A percentile compares a stretch with the other conserved stretches of the same genome.
Evolutionary conservation across 805 yeast genomes (phyloP).

Genomic region (Cyberlindnera meyerae): DNA sequence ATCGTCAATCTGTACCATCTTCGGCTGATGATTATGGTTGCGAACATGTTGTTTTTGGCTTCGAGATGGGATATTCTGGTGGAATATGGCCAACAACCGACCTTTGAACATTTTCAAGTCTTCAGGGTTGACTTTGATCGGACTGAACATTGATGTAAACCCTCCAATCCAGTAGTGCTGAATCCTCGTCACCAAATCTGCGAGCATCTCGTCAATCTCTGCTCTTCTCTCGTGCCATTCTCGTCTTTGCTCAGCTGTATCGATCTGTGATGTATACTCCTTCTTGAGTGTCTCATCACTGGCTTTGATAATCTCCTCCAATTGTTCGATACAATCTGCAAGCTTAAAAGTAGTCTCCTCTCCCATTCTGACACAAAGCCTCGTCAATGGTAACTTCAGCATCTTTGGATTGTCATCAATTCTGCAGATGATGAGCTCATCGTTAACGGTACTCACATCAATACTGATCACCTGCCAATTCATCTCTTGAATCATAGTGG

Average conservation of each 20-base stretch:
- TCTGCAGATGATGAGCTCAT: conserved; percentile 52
- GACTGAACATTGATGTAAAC: conserved; percentile 57
- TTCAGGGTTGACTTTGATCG: conserved; percentile 24
- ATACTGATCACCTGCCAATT: conserved; percentile 58
- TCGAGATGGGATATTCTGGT: conserved; percentile 46
- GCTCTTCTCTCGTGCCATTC: conserved; percentile 78
- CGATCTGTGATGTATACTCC: conserved; percentile 47
- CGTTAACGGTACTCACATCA: conserved; percentile 53
- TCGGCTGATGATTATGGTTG: too few relatives aligned
- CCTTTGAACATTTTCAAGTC: conserved; percentile 31
- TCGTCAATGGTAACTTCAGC: conserved; percentile 54
- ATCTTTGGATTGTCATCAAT: conserved; percentile 39
- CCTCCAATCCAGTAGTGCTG: conserved; percentile 77
- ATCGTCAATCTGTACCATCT: conserved; percentile 36
- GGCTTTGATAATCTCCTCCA: conserved; percentile 47
- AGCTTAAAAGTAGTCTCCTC: conserved; percentile 41
- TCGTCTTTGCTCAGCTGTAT: conserved; percentile 53
- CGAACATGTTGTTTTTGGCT: conserved; percentile 34
- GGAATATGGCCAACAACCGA: conserved; percentile 36
- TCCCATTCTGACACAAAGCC: conserved; percentile 41
- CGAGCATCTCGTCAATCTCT: conserved; percentile 52
- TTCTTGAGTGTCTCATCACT: conserved; percentile 59
- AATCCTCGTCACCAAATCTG: conserved; percentile 47
- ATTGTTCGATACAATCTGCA: conserved; percentile 39
- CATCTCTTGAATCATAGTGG: conserved; percentile 30